These are phyloP conservation scores for Friedmanniomyces simplex DNA, from an alignment of 495 filamentous ascomycete species.

Conservation along the genomic window DNA sequence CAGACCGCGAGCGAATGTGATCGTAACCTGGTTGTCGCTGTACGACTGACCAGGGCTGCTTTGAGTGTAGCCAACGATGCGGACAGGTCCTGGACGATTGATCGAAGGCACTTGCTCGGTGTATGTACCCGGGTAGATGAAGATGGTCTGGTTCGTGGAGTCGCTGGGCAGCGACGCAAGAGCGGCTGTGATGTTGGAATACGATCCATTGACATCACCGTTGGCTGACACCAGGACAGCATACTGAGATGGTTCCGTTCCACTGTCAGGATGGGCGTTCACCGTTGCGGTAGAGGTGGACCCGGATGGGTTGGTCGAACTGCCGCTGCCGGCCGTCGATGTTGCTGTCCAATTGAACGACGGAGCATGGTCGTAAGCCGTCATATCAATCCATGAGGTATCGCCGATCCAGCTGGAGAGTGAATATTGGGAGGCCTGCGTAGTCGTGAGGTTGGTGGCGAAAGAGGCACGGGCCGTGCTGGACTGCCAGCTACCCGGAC, in stretches of 20 bases:
- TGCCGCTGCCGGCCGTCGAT: not conserved
- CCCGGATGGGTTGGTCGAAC: not conserved
- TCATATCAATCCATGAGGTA: constrained; percentile 15
- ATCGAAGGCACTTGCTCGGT: constrained; percentile 27
- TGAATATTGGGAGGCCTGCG: constrained; percentile 2
- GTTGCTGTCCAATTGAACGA: constrained; percentile 3
- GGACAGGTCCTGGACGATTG: constrained; percentile 31
- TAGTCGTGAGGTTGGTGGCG: constrained; percentile 14
- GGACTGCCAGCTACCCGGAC: constrained; percentile 9
- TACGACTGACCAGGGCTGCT: constrained; percentile 41
- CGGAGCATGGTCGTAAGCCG: constrained; percentile 12
- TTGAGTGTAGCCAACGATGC: constrained; percentile 51
- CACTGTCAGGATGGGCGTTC: constrained; percentile 22
- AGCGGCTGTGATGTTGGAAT: constrained; percentile 43
- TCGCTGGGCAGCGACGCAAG: constrained; percentile 43
- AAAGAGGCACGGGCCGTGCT: constrained; percentile 8
- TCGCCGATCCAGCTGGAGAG: constrained; percentile 13
- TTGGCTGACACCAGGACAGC: constrained; percentile 38
- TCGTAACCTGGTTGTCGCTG: constrained; percentile 45
- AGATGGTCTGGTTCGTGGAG: constrained; percentile 46
- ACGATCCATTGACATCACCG: constrained; percentile 34
- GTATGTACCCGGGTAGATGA: constrained; percentile 44
- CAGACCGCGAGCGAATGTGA: constrained; percentile 32
- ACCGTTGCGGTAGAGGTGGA: constrained; percentile 4
- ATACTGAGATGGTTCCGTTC: constrained; percentile 39